Percentiles rank a stretch among this genome's conserved stretches.
phyloP scores from a whole-genome alignment of 768 basidiomycete species.

The Leucocoprinus birnbaumii region DNA sequence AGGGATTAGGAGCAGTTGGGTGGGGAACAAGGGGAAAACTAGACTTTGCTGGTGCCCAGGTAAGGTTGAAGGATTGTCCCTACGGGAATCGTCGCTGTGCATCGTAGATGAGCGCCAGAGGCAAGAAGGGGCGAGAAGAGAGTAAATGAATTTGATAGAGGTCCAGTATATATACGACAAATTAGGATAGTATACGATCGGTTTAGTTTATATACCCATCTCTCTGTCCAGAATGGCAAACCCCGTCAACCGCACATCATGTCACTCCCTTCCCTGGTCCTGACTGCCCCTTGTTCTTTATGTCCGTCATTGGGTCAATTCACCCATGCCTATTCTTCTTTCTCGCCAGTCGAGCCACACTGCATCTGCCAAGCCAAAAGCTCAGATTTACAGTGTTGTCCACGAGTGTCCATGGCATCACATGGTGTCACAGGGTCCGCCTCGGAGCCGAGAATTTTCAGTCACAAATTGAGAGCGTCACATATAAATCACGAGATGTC shows the following conservation, averaged over 20 bases:
- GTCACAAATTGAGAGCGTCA: slow-evolving; percentile 4
- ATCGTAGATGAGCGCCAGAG: slow-evolving; percentile 23
- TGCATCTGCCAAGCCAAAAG: slow-evolving; percentile 10
- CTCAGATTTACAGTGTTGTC: neutral
- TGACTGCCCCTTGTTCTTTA: neutral
- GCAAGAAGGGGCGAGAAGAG: slow-evolving; percentile 17
- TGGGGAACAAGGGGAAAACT: slow-evolving; percentile 13
- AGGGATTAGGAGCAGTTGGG: slow-evolving; percentile 14
- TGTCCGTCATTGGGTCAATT: neutral
- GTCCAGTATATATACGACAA: slow-evolving; percentile 24
- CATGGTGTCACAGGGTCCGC: slow-evolving; percentile 8
- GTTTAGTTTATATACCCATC: slow-evolving; percentile 10
- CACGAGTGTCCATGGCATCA: slow-evolving; percentile 2
- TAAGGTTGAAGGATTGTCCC: slow-evolving; percentile 17
- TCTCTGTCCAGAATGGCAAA: slow-evolving; percentile 3
- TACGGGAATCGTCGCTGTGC: slow-evolving; percentile 31
- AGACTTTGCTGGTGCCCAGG: slow-evolving; percentile 33
- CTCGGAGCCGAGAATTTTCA: slow-evolving; percentile 11
- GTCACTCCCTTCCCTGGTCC: neutral
- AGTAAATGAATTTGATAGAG: slow-evolving; percentile 23
- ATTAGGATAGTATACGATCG: slow-evolving; percentile 12
- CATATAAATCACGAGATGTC: slow-evolving; percentile 13
- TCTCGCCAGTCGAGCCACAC: neutral
- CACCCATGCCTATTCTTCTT: neutral
- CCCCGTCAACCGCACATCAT: slow-evolving; percentile 3